Evolutionary conservation across 108 stramenopile genomes (phyloP).

Genomic region (Discostella stelligeroides): DNA sequence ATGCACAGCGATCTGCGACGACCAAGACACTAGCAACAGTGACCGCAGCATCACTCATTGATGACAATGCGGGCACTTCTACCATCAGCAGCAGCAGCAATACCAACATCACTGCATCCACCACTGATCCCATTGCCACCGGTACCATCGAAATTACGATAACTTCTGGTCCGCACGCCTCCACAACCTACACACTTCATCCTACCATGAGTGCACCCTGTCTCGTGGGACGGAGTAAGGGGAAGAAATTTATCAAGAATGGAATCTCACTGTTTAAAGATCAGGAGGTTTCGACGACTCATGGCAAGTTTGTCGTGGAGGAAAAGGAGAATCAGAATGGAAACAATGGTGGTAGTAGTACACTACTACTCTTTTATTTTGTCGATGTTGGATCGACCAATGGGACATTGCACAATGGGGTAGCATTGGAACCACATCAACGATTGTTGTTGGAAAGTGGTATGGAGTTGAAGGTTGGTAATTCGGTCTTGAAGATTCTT

Average conservation of each 20-base stretch:
- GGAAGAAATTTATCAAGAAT: conserved; percentile 74
- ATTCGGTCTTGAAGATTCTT: conserved; percentile 37
- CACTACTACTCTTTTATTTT: conserved; percentile 44
- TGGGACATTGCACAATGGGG: conserved; percentile 54
- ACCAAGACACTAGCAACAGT: not conserved
- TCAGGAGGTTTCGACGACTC: conserved; percentile 83
- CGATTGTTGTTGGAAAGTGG: conserved; percentile 44
- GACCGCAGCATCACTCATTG: not conserved
- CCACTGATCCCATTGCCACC: not conserved
- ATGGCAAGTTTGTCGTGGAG: conserved; percentile 71
- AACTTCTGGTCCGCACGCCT: conserved; percentile 57
- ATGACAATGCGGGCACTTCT: no score
- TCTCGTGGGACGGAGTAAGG: conserved; percentile 72
- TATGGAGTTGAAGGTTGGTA: conserved; percentile 62
- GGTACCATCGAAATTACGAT: conserved; percentile 10
- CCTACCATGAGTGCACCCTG: conserved; percentile 52
- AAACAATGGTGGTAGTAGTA: not conserved
- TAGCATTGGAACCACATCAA: conserved; percentile 48
- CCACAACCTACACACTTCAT: conserved; percentile 43
- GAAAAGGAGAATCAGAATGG: conserved; percentile 7
- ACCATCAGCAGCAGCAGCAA: not conserved
- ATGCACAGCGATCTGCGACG: not conserved
- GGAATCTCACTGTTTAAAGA: conserved; percentile 75
- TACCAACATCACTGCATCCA: not conserved
- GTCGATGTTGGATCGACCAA: conserved; percentile 85